Conservation (phyloP, 2,329 filamentous ascomycete species). For the Penicillium sp. region DNA sequence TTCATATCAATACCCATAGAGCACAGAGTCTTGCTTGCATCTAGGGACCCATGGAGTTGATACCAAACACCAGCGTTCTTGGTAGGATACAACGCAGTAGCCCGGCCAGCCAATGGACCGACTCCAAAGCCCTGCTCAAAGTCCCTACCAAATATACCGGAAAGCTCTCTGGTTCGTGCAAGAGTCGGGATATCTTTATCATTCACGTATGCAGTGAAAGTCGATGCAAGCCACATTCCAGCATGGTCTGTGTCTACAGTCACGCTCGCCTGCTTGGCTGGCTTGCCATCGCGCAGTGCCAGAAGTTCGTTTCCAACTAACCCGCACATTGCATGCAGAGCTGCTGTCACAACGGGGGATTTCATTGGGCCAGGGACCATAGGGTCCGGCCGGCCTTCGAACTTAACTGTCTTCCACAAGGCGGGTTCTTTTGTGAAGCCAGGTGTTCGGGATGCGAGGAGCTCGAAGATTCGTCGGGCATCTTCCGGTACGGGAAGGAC, state of each 20-base stretch:
- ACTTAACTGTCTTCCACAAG: constrained; percentile 35
- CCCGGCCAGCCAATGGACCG: constrained; percentile 40
- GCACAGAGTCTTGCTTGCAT: constrained; percentile 45
- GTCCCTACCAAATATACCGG: constrained; percentile 34
- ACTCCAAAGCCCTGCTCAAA: constrained; percentile 41
- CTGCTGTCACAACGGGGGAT: constrained; percentile 43
- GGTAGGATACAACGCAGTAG: constrained; percentile 51
- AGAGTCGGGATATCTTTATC: constrained; percentile 36
- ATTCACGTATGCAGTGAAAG: constrained; percentile 41
- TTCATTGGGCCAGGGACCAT: constrained; percentile 48
- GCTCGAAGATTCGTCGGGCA: constrained; percentile 39
- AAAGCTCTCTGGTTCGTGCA: constrained; percentile 30
- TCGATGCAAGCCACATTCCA: constrained; percentile 47
- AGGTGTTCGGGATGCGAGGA: constrained; percentile 40
- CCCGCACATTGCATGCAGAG: constrained; percentile 47
- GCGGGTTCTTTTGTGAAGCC: constrained; percentile 40
- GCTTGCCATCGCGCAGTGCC: constrained; percentile 21
- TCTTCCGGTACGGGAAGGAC: constrained; percentile 42
- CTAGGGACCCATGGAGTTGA: constrained; percentile 52
- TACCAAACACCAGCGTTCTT: constrained; percentile 50
- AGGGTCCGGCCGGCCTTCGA: constrained; percentile 42
- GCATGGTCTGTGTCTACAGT: constrained; percentile 50
- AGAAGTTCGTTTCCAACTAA: constrained; percentile 45
- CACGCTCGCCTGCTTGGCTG: constrained; percentile 22
- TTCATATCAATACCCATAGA: constrained; percentile 48